Evolutionary conservation across 208 protist species (phyloP).

Genomic region (Wallacemonas sp.): DNA sequence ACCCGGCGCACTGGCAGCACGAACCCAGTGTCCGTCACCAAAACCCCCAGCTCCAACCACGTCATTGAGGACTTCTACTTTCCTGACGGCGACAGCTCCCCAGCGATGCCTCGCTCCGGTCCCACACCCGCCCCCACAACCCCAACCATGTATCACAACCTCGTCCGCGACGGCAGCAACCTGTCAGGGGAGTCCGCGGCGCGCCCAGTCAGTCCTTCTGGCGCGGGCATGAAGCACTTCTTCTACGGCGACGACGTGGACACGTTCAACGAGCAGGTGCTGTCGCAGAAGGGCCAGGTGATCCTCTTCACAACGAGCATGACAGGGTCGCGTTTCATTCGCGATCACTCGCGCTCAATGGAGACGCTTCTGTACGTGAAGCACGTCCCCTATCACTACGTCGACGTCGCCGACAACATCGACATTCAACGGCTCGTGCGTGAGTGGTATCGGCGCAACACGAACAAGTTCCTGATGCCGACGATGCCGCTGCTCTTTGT

Average conservation of each 20-base stretch:
- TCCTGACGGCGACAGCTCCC: not conserved
- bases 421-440: constrained; percentile 46
- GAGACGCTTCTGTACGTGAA: constrained; percentile 70
- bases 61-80: constrained; percentile 8
- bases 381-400: constrained; percentile 55
- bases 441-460: constrained; percentile 35
- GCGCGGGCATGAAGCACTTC: constrained; percentile 35
- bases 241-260: constrained; percentile 44
- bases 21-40: too few species aligned
- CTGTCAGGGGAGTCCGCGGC: not conserved
- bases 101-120: not conserved
- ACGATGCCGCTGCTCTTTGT: constrained; percentile 65
- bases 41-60: not conserved
- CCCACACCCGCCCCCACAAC: constrained; percentile 7
- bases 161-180: not conserved
- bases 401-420: constrained; percentile 71
- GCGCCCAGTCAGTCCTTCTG: constrained; percentile 12
- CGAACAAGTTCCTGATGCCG: constrained; percentile 23
- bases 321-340: constrained; percentile 56
- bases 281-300: constrained; percentile 37
- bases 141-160: not conserved
- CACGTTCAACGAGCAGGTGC: constrained; percentile 36
- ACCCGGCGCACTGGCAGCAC: too few species aligned
- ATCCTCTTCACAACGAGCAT: constrained; percentile 74
- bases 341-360: constrained; percentile 49